phyloP scores from a whole-genome alignment of 2,329 filamentous ascomycete species.

The Venturia effusa region DNA sequence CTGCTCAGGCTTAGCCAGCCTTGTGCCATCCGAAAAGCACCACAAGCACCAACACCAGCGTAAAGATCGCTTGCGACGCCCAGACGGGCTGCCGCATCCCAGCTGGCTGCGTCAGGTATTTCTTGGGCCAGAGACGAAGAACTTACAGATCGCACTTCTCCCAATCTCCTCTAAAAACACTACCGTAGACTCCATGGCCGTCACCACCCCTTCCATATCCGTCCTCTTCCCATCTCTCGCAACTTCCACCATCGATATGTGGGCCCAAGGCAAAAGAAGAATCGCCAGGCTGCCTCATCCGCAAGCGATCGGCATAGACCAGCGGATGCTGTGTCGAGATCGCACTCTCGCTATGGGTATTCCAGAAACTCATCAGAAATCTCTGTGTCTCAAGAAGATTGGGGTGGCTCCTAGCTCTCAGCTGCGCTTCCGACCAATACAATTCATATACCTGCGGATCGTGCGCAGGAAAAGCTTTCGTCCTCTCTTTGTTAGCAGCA shows the following conservation, averaged over 20 bases:
- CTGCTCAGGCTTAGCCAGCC: constrained; percentile 75
- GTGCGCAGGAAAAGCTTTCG: constrained; percentile 35
- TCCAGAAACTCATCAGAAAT: constrained; percentile 40
- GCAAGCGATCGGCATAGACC: constrained; percentile 37
- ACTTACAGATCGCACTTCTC: constrained; percentile 60
- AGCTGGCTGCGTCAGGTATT: constrained; percentile 26
- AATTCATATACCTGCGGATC: constrained; percentile 41
- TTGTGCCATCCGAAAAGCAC: constrained; percentile 80
- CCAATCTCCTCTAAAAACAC: constrained; percentile 65
- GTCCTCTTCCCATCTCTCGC: constrained; percentile 44
- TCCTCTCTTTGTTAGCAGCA: constrained; percentile 32
- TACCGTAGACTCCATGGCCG: constrained; percentile 51
- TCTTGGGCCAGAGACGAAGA: background rate
- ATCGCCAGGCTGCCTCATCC: constrained; percentile 45
- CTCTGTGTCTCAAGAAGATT: constrained; percentile 35
- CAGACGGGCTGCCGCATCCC: constrained; percentile 62
- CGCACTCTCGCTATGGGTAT: background rate
- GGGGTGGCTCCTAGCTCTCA: constrained; percentile 35
- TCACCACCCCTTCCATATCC: constrained; percentile 42
- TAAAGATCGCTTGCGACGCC: constrained; percentile 64
- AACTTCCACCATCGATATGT: constrained; percentile 41
- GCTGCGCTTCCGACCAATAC: constrained; percentile 38
- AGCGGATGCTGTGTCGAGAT: constrained; percentile 36
- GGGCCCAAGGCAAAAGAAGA: constrained; percentile 45
- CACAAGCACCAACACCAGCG: constrained; percentile 69